Evolutionary conservation across 139 green algal species (phyloP).

Genomic region (Chlorella sp.): DNA sequence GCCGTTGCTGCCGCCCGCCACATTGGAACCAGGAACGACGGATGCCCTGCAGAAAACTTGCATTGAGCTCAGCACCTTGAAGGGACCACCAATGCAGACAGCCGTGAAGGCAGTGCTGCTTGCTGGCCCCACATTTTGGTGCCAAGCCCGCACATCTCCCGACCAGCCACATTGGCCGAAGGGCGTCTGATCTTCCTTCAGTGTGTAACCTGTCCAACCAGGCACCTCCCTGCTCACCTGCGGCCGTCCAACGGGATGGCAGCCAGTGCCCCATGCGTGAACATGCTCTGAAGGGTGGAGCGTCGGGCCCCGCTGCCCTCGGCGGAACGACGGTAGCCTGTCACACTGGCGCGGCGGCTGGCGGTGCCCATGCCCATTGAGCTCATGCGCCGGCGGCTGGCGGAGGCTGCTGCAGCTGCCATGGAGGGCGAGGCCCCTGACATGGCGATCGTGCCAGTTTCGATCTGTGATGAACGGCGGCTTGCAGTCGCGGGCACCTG

Average conservation of each 20-base stretch:
- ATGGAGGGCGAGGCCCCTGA: neutral
- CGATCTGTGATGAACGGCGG: neutral
- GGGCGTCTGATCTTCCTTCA: neutral
- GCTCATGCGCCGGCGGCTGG: neutral
- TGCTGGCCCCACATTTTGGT: neutral
- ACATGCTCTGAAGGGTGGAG: slow-evolving; percentile 28
- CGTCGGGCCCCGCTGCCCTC: neutral
- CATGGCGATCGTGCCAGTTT: neutral
- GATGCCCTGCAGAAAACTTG: neutral
- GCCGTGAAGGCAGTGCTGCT: neutral
- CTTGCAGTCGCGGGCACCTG: neutral
- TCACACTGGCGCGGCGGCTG: no score
- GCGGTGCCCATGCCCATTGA: no score
- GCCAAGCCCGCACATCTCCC: no score
- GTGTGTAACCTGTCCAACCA: neutral
- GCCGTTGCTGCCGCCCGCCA: neutral
- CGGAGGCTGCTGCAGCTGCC: neutral
- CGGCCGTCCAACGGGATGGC: slow-evolving; percentile 11
- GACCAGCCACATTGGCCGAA: neutral
- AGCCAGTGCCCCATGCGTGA: slow-evolving; percentile 10
- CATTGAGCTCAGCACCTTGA: neutral
- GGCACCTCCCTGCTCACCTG: neutral
- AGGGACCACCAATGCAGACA: neutral
- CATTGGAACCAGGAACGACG: neutral
- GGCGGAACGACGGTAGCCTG: neutral